phyloP scores from a whole-genome alignment of 2,329 filamentous ascomycete species.

The Hirsutella minnesotensis region DNA sequence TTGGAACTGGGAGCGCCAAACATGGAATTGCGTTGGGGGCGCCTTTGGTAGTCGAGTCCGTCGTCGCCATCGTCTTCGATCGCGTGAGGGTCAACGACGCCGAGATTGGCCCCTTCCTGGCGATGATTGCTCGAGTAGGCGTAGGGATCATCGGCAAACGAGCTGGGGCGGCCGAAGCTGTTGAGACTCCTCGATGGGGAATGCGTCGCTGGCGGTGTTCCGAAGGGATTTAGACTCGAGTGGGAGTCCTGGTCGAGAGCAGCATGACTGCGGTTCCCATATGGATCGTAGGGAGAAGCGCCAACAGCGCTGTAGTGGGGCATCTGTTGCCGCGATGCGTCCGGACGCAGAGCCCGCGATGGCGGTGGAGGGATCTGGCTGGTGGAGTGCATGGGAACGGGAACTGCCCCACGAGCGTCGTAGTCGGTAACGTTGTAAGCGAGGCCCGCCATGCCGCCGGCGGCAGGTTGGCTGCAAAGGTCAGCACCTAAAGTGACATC shows the following conservation, averaged over 20 bases:
- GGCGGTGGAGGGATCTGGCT: slow-evolving; percentile 25
- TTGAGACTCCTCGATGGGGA: slow-evolving; percentile 39
- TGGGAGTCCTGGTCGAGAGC: slow-evolving; percentile 26
- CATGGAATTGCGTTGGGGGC: slow-evolving; percentile 26
- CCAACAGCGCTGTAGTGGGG: slow-evolving; percentile 2
- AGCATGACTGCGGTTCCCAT: slow-evolving; percentile 1
- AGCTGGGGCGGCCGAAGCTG: slow-evolving; percentile 26
- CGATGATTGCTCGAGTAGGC: slow-evolving; percentile 35
- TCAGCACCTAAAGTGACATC: slow-evolving; percentile 51
- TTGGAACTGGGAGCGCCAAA: slow-evolving; percentile 13
- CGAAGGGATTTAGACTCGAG: slow-evolving; percentile 28
- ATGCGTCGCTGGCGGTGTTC: slow-evolving; percentile 19
- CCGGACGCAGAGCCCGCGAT: slow-evolving; percentile 18
- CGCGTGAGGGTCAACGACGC: slow-evolving; percentile 61
- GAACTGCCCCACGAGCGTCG: slow-evolving; percentile 51
- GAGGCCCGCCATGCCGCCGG: slow-evolving; percentile 56
- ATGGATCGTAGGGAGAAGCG: slow-evolving; percentile 6
- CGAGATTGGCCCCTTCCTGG: slow-evolving; percentile 36
- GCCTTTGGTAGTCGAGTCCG: slow-evolving; percentile 47
- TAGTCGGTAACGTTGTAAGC: slow-evolving; percentile 54
- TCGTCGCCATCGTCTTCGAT: slow-evolving; percentile 86
- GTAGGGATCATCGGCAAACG: slow-evolving; percentile 56
- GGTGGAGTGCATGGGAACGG: slow-evolving; percentile 43
- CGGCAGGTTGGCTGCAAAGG: slow-evolving; percentile 51
- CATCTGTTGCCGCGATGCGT: slow-evolving; percentile 8